Conservation (phyloP, 768 basidiomycete genomes). For the Podaxis sp. region DNA sequence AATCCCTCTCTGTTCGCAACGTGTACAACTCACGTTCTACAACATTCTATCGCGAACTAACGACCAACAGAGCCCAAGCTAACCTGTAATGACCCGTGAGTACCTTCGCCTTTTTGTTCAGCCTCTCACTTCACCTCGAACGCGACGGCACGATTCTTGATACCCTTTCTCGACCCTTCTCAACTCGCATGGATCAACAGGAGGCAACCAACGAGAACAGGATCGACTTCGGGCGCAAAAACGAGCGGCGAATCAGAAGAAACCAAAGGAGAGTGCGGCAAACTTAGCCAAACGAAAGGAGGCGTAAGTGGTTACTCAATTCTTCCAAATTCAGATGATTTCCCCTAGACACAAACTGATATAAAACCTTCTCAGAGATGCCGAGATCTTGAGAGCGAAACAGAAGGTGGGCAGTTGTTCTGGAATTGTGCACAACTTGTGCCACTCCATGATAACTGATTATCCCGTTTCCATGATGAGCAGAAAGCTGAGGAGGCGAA, state of each 20-base stretch:
- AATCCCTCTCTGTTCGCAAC: slow-evolving; percentile 13
- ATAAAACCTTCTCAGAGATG: slow-evolving; percentile 52
- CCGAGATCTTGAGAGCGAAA: slow-evolving; percentile 72
- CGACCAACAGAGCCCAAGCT: not conserved
- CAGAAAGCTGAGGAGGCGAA: slow-evolving; percentile 60
- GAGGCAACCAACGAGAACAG: slow-evolving; percentile 80
- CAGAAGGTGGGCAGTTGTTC: slow-evolving; percentile 60
- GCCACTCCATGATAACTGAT: slow-evolving; percentile 6
- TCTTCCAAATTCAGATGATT: slow-evolving; percentile 16
- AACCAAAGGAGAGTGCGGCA: slow-evolving; percentile 69
- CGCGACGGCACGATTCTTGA: slow-evolving; percentile 21
- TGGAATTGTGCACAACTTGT: not conserved
- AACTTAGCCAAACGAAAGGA: slow-evolving; percentile 71
- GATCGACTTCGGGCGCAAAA: slow-evolving; percentile 76
- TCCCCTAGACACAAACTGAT: slow-evolving; percentile 18
- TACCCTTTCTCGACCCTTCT: slow-evolving; percentile 15
- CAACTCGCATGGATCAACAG: slow-evolving; percentile 35
- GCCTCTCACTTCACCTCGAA: slow-evolving; percentile 15
- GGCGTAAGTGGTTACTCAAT: slow-evolving; percentile 50
- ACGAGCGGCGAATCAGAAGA: slow-evolving; percentile 56
- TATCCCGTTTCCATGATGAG: not conserved
- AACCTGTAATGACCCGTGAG: slow-evolving; percentile 54
- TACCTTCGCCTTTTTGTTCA: slow-evolving; percentile 20
- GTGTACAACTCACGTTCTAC: slow-evolving; percentile 15
- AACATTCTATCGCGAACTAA: not conserved